Evolutionary conservation across 768 basidiomycete species (phyloP).

Genomic region (Lactarius tabidus): DNA sequence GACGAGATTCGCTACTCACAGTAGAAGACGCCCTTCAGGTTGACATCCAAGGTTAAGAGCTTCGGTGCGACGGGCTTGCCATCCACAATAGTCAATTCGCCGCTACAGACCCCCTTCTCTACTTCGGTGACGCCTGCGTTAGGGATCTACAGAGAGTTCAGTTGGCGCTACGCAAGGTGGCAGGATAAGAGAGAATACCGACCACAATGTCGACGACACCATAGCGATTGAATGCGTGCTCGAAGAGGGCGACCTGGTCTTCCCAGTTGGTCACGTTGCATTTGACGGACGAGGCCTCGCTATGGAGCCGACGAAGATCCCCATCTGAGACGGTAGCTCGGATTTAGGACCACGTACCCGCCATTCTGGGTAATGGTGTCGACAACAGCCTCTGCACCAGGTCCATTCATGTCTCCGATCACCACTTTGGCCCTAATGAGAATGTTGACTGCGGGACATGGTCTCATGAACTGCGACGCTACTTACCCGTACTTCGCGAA

Average conservation of each 20-base stretch:
- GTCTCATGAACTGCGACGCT: background rate
- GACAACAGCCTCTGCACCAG: slow-evolving; percentile 18
- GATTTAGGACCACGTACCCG: slow-evolving; percentile 20
- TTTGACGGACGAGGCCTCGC: slow-evolving; percentile 17
- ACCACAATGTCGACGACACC: slow-evolving; percentile 34
- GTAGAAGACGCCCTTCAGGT: slow-evolving; percentile 32
- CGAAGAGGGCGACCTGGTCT: slow-evolving; percentile 32
- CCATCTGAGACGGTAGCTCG: background rate
- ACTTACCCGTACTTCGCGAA: slow-evolving; percentile 29
- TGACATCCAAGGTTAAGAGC: slow-evolving; percentile 31
- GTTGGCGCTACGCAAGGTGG: background rate
- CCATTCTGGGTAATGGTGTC: slow-evolving; percentile 15
- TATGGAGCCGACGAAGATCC: background rate
- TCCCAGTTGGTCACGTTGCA: slow-evolving; percentile 30
- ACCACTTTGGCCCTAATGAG: slow-evolving; percentile 21
- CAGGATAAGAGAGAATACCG: slow-evolving; percentile 14
- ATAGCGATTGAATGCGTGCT: slow-evolving; percentile 29
- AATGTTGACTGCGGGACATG: background rate
- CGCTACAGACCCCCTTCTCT: slow-evolving; percentile 1
- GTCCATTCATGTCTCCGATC: slow-evolving; percentile 20
- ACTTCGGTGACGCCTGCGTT: slow-evolving; percentile 26
- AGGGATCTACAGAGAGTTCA: slow-evolving; percentile 21
- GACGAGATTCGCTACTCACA: slow-evolving; percentile 24
- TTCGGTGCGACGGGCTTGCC: slow-evolving; percentile 32
- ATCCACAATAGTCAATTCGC: slow-evolving; percentile 14